phyloP scores from a whole-genome alignment of 129 eudicot species.

The Arctium minus region DNA sequence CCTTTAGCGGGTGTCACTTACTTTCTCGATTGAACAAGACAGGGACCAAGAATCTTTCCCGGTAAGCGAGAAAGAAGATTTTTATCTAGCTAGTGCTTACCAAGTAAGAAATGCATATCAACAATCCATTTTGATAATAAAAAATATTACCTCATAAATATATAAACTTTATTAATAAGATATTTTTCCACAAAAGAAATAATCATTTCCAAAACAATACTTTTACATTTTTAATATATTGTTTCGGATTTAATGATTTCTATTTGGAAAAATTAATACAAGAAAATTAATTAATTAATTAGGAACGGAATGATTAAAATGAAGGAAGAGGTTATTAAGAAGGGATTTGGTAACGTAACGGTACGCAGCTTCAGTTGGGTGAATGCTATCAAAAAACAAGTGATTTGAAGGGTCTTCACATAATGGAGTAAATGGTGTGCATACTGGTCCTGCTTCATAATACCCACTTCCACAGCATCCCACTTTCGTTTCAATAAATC shows the following conservation, averaged over 20 bases:
- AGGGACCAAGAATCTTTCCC: too few relatives aligned
- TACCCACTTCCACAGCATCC: slow-evolving; percentile 62
- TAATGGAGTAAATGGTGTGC: slow-evolving; percentile 41
- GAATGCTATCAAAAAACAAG: slow-evolving; percentile 58
- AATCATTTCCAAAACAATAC: slow-evolving; percentile 15
- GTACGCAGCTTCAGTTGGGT: slow-evolving; percentile 56
- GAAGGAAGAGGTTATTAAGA: slow-evolving; percentile 1
- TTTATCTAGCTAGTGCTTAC: too few relatives aligned
- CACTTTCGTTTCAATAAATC: slow-evolving; percentile 29
- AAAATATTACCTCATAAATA: background rate
- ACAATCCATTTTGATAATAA: too few relatives aligned
- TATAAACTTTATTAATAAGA: background rate
- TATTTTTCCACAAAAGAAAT: slow-evolving; percentile 18
- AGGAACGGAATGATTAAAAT: background rate
- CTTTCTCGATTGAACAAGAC: too few relatives aligned
- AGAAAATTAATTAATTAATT: too few relatives aligned
- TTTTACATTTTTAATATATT: background rate
- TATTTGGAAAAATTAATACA: slow-evolving; percentile 3
- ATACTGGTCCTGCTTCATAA: slow-evolving; percentile 46
- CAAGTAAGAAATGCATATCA: too few relatives aligned
- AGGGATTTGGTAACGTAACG: slow-evolving; percentile 38
- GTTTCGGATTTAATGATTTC: slow-evolving; percentile 29
- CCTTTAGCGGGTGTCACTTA: too few relatives aligned
- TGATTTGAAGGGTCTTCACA: slow-evolving; percentile 40
- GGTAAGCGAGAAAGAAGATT: too few relatives aligned